Percentiles rank a stretch among this genome's conserved stretches.
Conservation (phyloP, 2,329 filamentous ascomycete genomes). For the Xylaria hypoxylon region DNA sequence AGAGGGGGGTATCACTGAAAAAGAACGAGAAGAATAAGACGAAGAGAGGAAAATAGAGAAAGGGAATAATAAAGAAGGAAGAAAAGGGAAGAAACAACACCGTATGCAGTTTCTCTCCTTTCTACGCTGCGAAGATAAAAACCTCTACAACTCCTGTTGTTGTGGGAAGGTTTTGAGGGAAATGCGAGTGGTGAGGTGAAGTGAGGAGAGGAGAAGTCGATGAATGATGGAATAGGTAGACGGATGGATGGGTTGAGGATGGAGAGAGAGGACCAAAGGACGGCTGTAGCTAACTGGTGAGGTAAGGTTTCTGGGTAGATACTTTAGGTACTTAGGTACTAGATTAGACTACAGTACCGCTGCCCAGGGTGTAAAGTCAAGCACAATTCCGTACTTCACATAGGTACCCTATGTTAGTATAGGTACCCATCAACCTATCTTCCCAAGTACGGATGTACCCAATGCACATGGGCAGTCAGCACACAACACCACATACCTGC, state of each 20-base stretch:
- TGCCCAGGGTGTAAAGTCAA: constrained; percentile 16
- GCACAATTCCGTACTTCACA: background rate
- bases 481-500: constrained; percentile 21
- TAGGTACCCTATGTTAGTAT: background rate
- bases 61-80: constrained; percentile 44
- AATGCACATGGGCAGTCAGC: constrained; percentile 22
- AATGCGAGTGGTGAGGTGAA: constrained; percentile 46
- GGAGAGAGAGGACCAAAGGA: constrained; percentile 38
- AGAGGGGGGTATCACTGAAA: constrained; percentile 46
- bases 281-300: constrained; percentile 10
- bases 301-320: constrained; percentile 15
- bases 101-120: constrained; percentile 44
- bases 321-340: constrained; percentile 2
- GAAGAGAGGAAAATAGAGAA: constrained; percentile 41
- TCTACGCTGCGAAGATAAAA: constrained; percentile 40
- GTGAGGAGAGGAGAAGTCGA: constrained; percentile 44
- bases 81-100: constrained; percentile 45
- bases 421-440: background rate
- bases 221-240: constrained; percentile 42
- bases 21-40: constrained; percentile 40
- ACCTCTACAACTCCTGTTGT: constrained; percentile 46
- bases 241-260: constrained; percentile 42
- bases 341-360: background rate
- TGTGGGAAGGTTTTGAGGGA: constrained; percentile 42
- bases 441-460: background rate